Evolutionary conservation across 495 filamentous ascomycete species (phyloP).

Genomic region (Trichoderma gamsii): DNA sequence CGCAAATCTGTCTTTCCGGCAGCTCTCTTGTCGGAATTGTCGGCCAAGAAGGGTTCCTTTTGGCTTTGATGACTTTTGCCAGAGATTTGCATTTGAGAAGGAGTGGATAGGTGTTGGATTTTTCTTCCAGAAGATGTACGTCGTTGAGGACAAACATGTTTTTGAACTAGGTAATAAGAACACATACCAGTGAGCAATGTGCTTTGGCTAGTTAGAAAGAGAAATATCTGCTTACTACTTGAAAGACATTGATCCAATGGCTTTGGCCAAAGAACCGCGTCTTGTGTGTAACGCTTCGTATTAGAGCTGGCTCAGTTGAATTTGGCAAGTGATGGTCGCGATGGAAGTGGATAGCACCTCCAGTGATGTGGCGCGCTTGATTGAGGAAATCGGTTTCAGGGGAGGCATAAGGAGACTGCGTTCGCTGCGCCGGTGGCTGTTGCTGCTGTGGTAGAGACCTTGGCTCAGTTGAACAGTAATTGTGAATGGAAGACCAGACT

Average conservation of each 20-base stretch:
- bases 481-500: not conserved
- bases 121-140: conserved; percentile 28
- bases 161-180: not conserved
- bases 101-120: conserved; percentile 27
- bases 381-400: not conserved
- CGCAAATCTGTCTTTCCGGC: conserved; percentile 38
- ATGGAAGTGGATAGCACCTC: not conserved
- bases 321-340: not conserved
- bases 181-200: not conserved
- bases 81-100: conserved; percentile 44
- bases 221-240: conserved; percentile 31
- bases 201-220: not conserved
- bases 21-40: conserved; percentile 28
- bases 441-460: conserved; percentile 16
- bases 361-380: not conserved
- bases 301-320: not conserved
- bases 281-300: conserved; percentile 30
- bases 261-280: conserved; percentile 47
- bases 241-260: conserved; percentile 47
- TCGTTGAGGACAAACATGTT: not conserved
- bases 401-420: not conserved
- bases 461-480: conserved; percentile 20
- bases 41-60: conserved; percentile 27
- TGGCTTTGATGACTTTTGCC: conserved; percentile 40
- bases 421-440: not conserved